Evolutionary conservation across 2,329 filamentous ascomycete genomes (phyloP), one percentile per base, ranked within the genome.

Genomic region (Fusarium tanahbumbuense): DNA sequence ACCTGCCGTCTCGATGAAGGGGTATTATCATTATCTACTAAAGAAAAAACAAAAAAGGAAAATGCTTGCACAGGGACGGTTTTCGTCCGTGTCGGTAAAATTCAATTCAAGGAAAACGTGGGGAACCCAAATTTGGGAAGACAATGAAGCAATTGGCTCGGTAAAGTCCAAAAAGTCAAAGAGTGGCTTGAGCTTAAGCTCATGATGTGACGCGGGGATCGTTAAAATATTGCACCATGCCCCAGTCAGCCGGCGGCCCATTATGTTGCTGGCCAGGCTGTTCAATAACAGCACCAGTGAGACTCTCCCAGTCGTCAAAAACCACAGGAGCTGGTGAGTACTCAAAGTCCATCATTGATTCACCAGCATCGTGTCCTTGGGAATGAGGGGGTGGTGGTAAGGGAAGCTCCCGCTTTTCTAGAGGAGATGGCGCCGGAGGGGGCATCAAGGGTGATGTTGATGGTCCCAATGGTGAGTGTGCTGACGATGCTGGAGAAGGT

Each of bases 321-420:
- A 79, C 75, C 32, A 81, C 76, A 10, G 77, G 75, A 5, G 76
- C 75, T 5, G 81, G 76, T 30, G 81, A 80, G 65, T 81, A 83
- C 55, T 83, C 81, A 70, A 83, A 83, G 46, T 83, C 81, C 80
- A 84, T 83, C 71, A 81, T 77, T 12, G 74, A 71, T 28, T 80
- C 78, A 22, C 65, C 68, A 13, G 64, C 52, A 13, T 71, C 73
- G 15, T 73, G 67, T 16, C 54, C 65, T 20, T 74, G 74, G 9
- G 63, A 37, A 13, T 76, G 75, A 48, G 70, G 64, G 18, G 77
- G 76, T 12, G 79, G 76, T 22, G 79, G 76, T 5, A 62, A 41
- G 5, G 79, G 80, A 22, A 80, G 72, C 50, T 80, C 80, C 8
- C 79, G 77, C 68, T 82, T 81, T 42, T 81, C 78, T 6, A 78